Evolutionary conservation across 2,329 filamentous ascomycete genomes (phyloP).

Genomic region (Thielaviopsis ethacetica): DNA sequence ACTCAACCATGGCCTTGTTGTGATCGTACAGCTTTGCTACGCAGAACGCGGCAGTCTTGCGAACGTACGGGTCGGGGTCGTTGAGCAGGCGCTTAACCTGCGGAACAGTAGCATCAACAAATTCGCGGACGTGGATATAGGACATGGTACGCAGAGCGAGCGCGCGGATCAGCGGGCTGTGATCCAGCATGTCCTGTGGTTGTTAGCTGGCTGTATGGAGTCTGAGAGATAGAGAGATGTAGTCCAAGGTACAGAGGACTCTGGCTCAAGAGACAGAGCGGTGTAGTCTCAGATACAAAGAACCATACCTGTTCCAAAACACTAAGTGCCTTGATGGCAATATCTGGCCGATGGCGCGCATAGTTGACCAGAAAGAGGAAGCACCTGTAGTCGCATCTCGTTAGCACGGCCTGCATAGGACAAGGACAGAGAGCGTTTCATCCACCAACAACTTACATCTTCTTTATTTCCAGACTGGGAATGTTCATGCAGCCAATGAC

Average conservation of each 20-base stretch:
- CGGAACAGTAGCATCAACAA: conserved; percentile 76
- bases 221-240: not conserved
- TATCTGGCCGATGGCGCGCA: conserved; percentile 81
- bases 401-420: not conserved
- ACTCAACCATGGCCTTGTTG: conserved; percentile 76
- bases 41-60: conserved; percentile 90
- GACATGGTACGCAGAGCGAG: conserved; percentile 89
- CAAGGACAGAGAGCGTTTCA: no score
- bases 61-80: conserved; percentile 86
- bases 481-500: conserved; percentile 93
- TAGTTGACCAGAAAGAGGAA: conserved; percentile 97
- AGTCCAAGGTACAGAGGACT: not conserved
- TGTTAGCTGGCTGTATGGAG: conserved; percentile 12
- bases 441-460: conserved; percentile 54
- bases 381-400: conserved; percentile 46
- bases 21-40: conserved; percentile 98
- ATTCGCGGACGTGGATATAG: conserved; percentile 92
- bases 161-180: conserved; percentile 81
- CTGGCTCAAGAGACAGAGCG: not conserved
- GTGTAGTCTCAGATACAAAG: not conserved
- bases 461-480: conserved; percentile 92
- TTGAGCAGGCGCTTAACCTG: conserved; percentile 69
- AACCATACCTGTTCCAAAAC: conserved; percentile 46
- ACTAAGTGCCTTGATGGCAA: conserved; percentile 82
- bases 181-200: conserved; percentile 73